Conservation (phyloP, 495 filamentous ascomycete genomes). For the Podospora pseudoanserina region DNA sequence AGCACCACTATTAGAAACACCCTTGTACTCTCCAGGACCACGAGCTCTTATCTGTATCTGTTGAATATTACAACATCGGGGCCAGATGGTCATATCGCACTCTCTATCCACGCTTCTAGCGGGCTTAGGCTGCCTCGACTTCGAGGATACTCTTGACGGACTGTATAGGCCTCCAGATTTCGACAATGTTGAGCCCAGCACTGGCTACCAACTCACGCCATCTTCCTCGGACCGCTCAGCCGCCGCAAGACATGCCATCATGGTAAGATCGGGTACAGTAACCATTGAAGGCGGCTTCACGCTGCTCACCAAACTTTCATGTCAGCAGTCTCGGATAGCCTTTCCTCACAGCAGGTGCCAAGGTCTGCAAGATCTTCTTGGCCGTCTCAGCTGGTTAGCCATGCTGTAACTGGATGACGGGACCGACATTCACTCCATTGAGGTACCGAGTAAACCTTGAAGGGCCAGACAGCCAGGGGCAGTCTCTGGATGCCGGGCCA, state of each 20-base stretch:
- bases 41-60: neutral
- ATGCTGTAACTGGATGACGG: slow-evolving; percentile 36
- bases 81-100: too few species aligned
- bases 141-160: slow-evolving; percentile 46
- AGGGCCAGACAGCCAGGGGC: slow-evolving; percentile 35
- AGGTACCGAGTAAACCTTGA: slow-evolving; percentile 48
- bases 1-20: neutral
- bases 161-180: slow-evolving; percentile 38
- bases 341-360: slow-evolving; percentile 42
- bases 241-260: slow-evolving; percentile 31
- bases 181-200: slow-evolving; percentile 42
- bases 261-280: slow-evolving; percentile 38
- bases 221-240: slow-evolving; percentile 34
- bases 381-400: slow-evolving; percentile 48
- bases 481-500: slow-evolving; percentile 33
- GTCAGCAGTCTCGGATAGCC: slow-evolving; percentile 50
- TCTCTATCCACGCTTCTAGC: neutral
- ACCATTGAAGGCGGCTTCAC: slow-evolving; percentile 42
- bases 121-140: slow-evolving; percentile 26
- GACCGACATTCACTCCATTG: slow-evolving; percentile 10
- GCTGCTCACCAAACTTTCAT: slow-evolving; percentile 51
- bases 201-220: slow-evolving; percentile 28
- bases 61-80: neutral
- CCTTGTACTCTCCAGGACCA: neutral
- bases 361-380: slow-evolving; percentile 35